Evolutionary conservation across 2,329 filamentous ascomycete genomes (phyloP), one percentile per base, ranked within the genome.

Genomic region (Colletotrichum coccodes): DNA sequence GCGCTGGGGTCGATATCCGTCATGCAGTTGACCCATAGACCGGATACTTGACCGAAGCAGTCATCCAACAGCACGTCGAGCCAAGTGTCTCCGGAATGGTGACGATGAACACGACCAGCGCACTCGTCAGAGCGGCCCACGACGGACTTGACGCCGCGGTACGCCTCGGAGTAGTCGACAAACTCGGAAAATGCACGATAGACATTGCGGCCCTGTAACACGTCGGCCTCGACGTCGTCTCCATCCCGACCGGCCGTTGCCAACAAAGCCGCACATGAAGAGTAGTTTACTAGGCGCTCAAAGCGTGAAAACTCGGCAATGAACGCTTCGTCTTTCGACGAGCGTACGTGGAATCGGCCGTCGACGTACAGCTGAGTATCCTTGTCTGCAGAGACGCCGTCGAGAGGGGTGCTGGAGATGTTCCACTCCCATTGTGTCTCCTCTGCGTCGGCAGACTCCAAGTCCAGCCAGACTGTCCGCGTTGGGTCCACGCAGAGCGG

Each of bases 11-110:
- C 74, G 0, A 7, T 12, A 21, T n/a, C n/a, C n/a, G 74, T 75
- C 78, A 82, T 78, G 64, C 70, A 73, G 69, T 82, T 83, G 7
- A 78, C 73, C 57, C 68, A 81, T 2, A 83, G 73, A 4, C 81
- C 80, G 18, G 56, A 79, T 0, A 81, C 75, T 66, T 83, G 81
- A 38, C 76, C 71, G 67, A 81, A 79, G 2, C 53, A 64, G 56
- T 83, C 81, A 11, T 69, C 53, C 23, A 79, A 67, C 8, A 68
- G 70, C 0, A 71, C 36, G 38, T 79, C 73, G 4, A 79, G 62
- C 75, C 74, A 78, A 1, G 69, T 70, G 14, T 74, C 57, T 46
- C 9, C 7, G 30, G n/a, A n/a, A n/a, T n/a, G n/a, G 57, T 56
- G 40, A 73, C 71, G 38, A 66, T 64, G 52, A 73, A 72, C 4